Conservation (phyloP, 805 yeast genomes). For the Sugiyamaella valdiviana region DNA sequence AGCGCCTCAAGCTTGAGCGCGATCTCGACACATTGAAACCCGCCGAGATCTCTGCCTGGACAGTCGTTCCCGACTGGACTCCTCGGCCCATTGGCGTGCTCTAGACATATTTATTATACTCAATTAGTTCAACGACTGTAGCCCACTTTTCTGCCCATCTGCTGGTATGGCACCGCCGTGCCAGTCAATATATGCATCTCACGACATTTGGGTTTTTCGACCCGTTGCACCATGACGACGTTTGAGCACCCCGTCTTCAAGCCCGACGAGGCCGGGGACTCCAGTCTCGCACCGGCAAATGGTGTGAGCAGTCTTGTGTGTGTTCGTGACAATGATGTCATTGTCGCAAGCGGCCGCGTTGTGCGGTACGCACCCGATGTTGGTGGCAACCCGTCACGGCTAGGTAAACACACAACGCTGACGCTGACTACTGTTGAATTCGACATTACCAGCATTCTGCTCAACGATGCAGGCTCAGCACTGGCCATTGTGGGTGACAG, state of each 20-base stretch:
- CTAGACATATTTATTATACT: constrained; percentile 1
- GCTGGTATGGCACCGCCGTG: no score
- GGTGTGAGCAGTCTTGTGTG: constrained; percentile 9
- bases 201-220: no score
- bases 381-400: not conserved
- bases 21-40: not conserved
- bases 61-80: constrained; percentile 14
- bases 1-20: constrained; percentile 6
- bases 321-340: constrained; percentile 27
- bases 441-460: constrained; percentile 31
- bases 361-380: not conserved
- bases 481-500: constrained; percentile 38
- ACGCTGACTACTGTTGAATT: constrained; percentile 22
- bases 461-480: constrained; percentile 39
- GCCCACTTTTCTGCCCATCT: no score
- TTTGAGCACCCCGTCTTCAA: not conserved
- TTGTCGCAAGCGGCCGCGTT: constrained; percentile 29
- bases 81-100: constrained; percentile 19
- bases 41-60: constrained; percentile 10
- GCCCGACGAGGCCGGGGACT: not conserved
- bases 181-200: no score
- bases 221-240: not conserved
- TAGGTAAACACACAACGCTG: not conserved
- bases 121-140: no score
- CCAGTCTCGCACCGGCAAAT: not conserved